These are phyloP conservation scores for Fraxinus paxiana DNA, from an alignment of 305 asterid genomes.

Conservation along the genomic window DNA sequence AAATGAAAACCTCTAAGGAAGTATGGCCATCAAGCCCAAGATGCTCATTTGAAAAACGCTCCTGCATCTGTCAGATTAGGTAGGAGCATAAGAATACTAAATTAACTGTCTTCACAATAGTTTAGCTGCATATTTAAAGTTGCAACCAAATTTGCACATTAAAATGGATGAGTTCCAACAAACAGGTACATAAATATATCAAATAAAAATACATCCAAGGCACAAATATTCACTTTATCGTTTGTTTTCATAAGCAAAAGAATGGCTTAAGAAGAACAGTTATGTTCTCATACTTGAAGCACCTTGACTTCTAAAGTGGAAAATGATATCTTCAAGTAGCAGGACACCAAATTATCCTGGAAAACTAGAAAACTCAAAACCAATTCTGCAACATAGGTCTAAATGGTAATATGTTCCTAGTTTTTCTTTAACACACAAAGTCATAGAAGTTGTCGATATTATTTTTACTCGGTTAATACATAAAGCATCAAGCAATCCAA, in stretches of 20 bases:
- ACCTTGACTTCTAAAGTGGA: not conserved
- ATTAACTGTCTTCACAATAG: not conserved
- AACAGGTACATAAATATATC: not conserved
- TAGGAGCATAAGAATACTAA: not conserved
- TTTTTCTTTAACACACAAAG: not conserved
- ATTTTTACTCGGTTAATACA: not conserved
- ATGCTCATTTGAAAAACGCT: slow-evolving; percentile 47
- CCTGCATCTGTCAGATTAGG: slow-evolving; percentile 39
- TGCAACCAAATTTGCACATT: not conserved
- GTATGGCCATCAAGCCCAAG: slow-evolving; percentile 42
- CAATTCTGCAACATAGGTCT: not conserved
- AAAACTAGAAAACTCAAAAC: not conserved
- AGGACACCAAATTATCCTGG: not conserved
- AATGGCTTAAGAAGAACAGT: not conserved
- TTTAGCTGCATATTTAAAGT: not conserved
- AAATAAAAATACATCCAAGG: not conserved
- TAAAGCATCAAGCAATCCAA: not conserved
- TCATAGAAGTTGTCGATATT: not conserved
- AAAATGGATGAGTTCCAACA: not conserved
- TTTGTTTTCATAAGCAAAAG: slow-evolving; percentile 1
- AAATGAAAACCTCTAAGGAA: slow-evolving; percentile 45
- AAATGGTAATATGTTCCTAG: not conserved
- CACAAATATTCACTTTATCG: not conserved
- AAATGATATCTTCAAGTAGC: not conserved
- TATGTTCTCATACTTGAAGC: not conserved